Evolutionary conservation across 2,329 filamentous ascomycete genomes (phyloP), one percentile per base, ranked within the genome.

Genomic region (Aspergillus glaucus): DNA sequence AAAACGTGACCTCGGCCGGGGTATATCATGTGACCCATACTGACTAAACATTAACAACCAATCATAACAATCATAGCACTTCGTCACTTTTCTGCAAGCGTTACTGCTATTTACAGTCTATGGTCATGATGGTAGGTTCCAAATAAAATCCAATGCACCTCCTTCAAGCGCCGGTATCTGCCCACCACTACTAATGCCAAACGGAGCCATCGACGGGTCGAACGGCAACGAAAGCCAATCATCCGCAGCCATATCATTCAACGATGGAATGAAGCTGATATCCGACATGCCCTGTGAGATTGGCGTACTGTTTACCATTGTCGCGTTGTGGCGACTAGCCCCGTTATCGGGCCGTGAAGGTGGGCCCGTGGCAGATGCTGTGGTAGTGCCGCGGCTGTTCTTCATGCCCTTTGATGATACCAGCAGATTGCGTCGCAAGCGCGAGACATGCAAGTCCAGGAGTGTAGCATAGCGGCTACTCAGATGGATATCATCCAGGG

Each of bases 401-500:
- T 59, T 67, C n/a, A 53, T 39, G 8, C 46, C 50, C 26, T 62
- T 66, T 12, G 63, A 66, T 2, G 63, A 68, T 14, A 64, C 63
- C 4, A 71, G 54, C 30, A 73, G 58, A 46, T 69, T 68, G 4
- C 60, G 64, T 8, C 68, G 67, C 47, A 73, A 52, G 6, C 69
- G 67, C n/a, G 67, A 65, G 14, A 73, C 66, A 48, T 74, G 71
- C 48, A 69, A 63, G 19, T 78, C 75, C 9, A 79, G 61, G 2
- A 79, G 63, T 0, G 72, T 74, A 3, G 75, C 75, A 54, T 78
- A 79, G 19, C 75, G 68, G 3, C 73, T 74, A 8, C 74, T 75
- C 3, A 79, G 62, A 54, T 79, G 75, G 53, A 79, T 76, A 50
- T 79, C 76, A 46, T 79, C 76, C 2, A 77, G 57, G 0, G 74